Evolutionary conservation across 495 filamentous ascomycete genomes (phyloP).

Genomic region (Gamarada debralockiae): DNA sequence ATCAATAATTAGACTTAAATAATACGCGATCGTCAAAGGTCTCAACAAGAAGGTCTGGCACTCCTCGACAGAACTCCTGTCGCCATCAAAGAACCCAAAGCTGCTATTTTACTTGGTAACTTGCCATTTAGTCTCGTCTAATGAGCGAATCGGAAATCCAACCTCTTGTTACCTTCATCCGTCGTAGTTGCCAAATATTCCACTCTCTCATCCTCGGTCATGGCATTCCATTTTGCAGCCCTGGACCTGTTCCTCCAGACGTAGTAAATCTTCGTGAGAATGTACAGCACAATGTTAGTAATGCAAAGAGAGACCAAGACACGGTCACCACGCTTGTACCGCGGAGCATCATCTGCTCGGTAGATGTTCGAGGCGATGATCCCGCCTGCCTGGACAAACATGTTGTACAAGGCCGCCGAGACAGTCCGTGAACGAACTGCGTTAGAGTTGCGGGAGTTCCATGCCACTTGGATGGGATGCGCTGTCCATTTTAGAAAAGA

Average conservation of each 20-base stretch:
- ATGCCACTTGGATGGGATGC: slow-evolving; percentile 60
- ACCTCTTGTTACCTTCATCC: slow-evolving; percentile 37
- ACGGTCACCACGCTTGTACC: slow-evolving; percentile 41
- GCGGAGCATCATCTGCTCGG: slow-evolving; percentile 47
- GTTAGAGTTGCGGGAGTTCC: slow-evolving; percentile 47
- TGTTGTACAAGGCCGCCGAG: slow-evolving; percentile 47
- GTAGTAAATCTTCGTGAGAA: slow-evolving; percentile 39
- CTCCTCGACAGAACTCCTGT: no score
- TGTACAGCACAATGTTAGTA: slow-evolving; percentile 28
- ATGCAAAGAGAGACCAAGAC: slow-evolving; percentile 24
- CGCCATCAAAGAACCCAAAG: no score
- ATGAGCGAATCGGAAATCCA: slow-evolving; percentile 46
- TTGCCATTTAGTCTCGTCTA: slow-evolving; percentile 15
- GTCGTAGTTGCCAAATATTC: slow-evolving; percentile 36
- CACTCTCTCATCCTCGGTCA: slow-evolving; percentile 35
- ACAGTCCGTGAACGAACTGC: slow-evolving; percentile 26
- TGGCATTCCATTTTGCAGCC: slow-evolving; percentile 32
- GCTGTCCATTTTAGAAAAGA: slow-evolving; percentile 42
- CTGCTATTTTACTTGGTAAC: neutral
- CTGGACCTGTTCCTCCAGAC: slow-evolving; percentile 38
- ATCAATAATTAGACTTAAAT: no score
- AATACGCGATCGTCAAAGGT: no score
- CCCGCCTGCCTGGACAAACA: slow-evolving; percentile 54
- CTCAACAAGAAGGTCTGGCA: no score
- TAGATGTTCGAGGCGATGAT: slow-evolving; percentile 52